phyloP scores from a whole-genome alignment of 2,329 filamentous ascomycete genomes.

The Rutstroemia sydowiana region DNA sequence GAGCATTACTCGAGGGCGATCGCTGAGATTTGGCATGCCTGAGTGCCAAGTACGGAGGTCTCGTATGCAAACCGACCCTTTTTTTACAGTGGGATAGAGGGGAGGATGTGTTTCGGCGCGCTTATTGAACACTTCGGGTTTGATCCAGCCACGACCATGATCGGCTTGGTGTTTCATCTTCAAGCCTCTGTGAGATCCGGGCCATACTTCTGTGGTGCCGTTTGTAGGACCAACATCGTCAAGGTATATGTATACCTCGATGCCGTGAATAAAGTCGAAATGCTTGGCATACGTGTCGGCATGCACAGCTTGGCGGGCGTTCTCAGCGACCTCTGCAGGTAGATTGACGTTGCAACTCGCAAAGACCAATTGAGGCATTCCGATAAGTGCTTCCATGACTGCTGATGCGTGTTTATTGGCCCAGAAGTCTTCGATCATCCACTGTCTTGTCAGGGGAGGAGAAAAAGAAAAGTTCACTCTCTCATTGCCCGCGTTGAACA shows the following conservation, averaged over 20 bases:
- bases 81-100: conserved; percentile 6
- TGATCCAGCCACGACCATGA: conserved; percentile 10
- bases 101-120: conserved; percentile 9
- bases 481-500: conserved; percentile 40
- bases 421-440: conserved; percentile 34
- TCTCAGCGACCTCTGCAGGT: conserved; percentile 17
- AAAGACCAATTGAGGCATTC: conserved; percentile 29
- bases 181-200: conserved; percentile 35
- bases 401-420: conserved; percentile 32
- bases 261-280: conserved; percentile 40
- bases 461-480: conserved; percentile 37
- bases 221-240: conserved; percentile 38
- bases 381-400: conserved; percentile 29
- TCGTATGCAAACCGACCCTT: conserved; percentile 11
- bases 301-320: conserved; percentile 46
- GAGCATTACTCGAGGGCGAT: conserved; percentile 46
- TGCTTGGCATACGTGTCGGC: conserved; percentile 51
- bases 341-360: conserved; percentile 30
- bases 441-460: conserved; percentile 30
- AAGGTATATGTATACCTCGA: conserved; percentile 40
- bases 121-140: conserved; percentile 28
- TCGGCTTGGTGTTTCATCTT: neutral
- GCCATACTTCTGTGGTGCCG: conserved; percentile 45
- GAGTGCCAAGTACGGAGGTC: conserved; percentile 36
- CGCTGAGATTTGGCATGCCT: conserved; percentile 49